phyloP scores from a whole-genome alignment of 202 grass and related monocot genomes.

The Panicum hallii region DNA sequence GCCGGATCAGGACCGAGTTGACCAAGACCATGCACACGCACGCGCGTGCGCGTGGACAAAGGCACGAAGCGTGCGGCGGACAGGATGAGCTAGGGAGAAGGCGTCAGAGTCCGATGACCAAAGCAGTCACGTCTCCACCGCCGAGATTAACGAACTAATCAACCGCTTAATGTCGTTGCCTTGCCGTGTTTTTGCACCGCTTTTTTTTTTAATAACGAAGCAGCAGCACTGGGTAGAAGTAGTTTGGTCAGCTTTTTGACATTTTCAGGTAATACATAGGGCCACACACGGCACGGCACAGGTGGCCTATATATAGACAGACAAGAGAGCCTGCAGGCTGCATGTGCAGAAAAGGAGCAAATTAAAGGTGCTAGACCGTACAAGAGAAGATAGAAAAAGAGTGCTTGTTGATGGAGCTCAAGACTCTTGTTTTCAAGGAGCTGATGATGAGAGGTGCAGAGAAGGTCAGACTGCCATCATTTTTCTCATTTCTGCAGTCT shows the following conservation, averaged over 20 bases:
- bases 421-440: conserved; percentile 40
- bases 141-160: conserved; percentile 30
- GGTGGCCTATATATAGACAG: background rate
- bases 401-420: conserved; percentile 35
- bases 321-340: background rate
- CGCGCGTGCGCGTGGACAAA: background rate
- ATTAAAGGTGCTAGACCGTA: background rate
- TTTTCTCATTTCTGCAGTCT: background rate
- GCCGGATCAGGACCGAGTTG: conserved; percentile 5
- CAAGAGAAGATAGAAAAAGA: background rate
- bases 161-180: background rate
- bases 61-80: background rate
- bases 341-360: conserved; percentile 12
- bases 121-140: conserved; percentile 29
- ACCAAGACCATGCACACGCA: conserved; percentile 1
- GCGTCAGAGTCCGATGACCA: conserved; percentile 26
- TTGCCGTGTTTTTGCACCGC: conserved; percentile 22
- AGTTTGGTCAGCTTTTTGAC: conserved; percentile 45
- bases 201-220: background rate
- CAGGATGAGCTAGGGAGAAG: background rate
- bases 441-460: conserved; percentile 20
- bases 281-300: background rate
- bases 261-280: conserved; percentile 12
- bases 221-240: background rate
- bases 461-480: conserved; percentile 27